Evolutionary conservation across 106 monocot species (phyloP), one percentile per base, ranked within the genome.

Genomic region (Xerophyta viscosa): DNA sequence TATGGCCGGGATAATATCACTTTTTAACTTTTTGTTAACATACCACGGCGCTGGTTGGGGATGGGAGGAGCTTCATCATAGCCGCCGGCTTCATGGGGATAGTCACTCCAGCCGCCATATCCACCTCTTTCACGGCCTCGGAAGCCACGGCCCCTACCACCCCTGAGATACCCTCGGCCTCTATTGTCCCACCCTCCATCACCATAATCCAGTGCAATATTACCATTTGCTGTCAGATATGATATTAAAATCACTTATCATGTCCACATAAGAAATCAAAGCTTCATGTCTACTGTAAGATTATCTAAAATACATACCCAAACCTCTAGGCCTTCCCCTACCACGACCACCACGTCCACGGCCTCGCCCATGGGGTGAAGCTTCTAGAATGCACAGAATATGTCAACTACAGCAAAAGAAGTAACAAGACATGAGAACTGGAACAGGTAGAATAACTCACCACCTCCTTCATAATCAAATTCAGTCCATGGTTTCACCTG

Each of bases 401-500:
- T 12, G 15, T 39, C n/a, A n/a, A n/a, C n/a, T n/a, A n/a, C 13
- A 12, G 10, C 10, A 39, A 6, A 12, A 39, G 24, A 18, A 45
- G 26, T 20, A 68, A 21, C 27, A 46, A 3, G 3, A 50, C 15
- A 18, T 2, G 8, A 19, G 18, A 52, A 24, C 21, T 43, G 4
- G 22, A 21, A 0, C 39, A 24, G n/a, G 20, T 18, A 29, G 46
- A 30, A 29, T 39, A 43, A 20, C 8, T 29, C n/a, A n/a, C n/a
- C 71, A 82, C 78, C 78, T 58, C 71, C 88, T 50, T 77, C 84
- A 11, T 77, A 56, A n/a, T 90, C 84, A 61, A 77, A 74, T 50
- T 90, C 80, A 39, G 48, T 39, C 48, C 63, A 65, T 58, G 77
- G 80, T 52, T 71, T 80, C 56, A 90, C 90, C 54, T 77, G 77